phyloP scores from a whole-genome alignment of 805 yeast species.

The Vanderwaltozyma tropicalis region DNA sequence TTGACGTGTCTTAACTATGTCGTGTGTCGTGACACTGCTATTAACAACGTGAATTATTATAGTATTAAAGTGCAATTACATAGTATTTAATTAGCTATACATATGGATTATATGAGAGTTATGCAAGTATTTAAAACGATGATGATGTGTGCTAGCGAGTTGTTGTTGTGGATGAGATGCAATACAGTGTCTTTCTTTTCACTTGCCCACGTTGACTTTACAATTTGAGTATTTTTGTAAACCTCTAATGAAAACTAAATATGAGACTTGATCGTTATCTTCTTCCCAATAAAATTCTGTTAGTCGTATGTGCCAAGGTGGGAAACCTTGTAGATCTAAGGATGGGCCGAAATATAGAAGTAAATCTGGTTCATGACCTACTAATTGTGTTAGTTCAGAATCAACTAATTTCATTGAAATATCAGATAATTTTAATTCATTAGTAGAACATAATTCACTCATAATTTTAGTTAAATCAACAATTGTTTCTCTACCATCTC shows the following conservation, averaged over 20 bases:
- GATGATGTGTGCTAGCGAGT: no score
- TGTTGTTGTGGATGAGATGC: no score
- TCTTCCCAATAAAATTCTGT: slow-evolving; percentile 87
- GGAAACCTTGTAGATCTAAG: slow-evolving; percentile 84
- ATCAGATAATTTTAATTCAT: slow-evolving; percentile 53
- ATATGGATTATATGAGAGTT: no score
- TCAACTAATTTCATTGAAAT: slow-evolving; percentile 69
- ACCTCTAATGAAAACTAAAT: slow-evolving; percentile 75
- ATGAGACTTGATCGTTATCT: slow-evolving; percentile 69
- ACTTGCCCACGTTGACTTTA: slow-evolving; percentile 83
- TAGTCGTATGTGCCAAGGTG: slow-evolving; percentile 94
- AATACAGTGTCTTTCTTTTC: no score
- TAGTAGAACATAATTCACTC: slow-evolving; percentile 57
- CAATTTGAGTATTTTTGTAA: slow-evolving; percentile 65
- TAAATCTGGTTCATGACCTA: slow-evolving; percentile 89
- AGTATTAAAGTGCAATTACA: no score
- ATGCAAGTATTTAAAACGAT: no score
- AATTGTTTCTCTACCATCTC: slow-evolving; percentile 84
- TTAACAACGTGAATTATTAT: no score
- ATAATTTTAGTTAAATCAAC: slow-evolving; percentile 80
- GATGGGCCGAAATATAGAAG: slow-evolving; percentile 76
- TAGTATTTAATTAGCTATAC: no score
- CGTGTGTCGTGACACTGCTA: no score
- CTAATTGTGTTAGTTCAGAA: slow-evolving; percentile 59
- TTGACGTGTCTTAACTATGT: no score